Base-by-base conservation (phyloP, 1,284 basidiomycete genomes). In the Fomitiporia mediterranea region DNA sequence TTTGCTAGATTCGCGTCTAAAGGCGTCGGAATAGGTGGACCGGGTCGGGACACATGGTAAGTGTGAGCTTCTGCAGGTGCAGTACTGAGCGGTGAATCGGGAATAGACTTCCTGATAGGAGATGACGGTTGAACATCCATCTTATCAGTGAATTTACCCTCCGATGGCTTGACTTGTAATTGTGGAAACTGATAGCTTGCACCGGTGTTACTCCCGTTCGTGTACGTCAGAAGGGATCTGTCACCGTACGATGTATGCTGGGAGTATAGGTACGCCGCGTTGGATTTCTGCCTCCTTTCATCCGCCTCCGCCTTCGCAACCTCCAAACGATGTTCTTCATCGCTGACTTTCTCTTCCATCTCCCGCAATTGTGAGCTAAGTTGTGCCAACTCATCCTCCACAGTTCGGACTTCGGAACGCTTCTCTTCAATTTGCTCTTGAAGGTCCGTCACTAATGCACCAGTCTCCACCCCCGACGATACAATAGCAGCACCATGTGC, bases 341-440 rank as follows among this genome's bases (percentile, higher is more conserved):
- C 73, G 17, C 72, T 66, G 15, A 84, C 69, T 56, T 70, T 78
- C 27, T 80, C 81, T 68, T 89, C 86, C 58, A 84, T 69, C 60
- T 83, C 81, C 55, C 77, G 72, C 40, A 82, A 80, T 48, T 79
- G 78, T 32, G 74, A 71, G 61, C 76, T 81, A 23, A 86, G 70
- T 6, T 75, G 71, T 50, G 73, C 67, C 23, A 86, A 71, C 28
- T 79, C 76, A 58, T 89, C 84, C 69, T 94, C 91, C 39, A 86
- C 82, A 27, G 80, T 77, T 59, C 76, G 82, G 52, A 91, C 82
- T 67, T 91, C 86, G 58, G 75, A 76, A 65, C 73, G 76, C 70
- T 84, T 84, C 56, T 66, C 68, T 61, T 84, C 81, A 62, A 90
- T 67, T 61, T 80, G 77, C 53, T 76, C 73, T 53, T 69, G 66